Percentiles rank a stretch among this genome's conserved stretches.
Conservation (phyloP, 78 protist species). For the Tieghemostelium lacteum region DNA sequence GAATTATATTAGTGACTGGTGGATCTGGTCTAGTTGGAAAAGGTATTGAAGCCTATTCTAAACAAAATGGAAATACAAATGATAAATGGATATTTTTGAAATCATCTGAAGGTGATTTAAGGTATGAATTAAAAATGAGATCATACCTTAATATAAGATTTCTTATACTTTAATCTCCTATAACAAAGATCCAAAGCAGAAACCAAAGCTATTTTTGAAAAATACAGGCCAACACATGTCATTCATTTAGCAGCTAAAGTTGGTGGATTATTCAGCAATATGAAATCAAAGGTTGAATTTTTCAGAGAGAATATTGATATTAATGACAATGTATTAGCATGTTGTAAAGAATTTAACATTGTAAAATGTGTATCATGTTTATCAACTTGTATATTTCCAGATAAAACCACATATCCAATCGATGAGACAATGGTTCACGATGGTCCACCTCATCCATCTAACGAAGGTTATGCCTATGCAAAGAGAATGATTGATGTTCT, state of each 20-base stretch:
- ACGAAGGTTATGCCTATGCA: conserved; percentile 95
- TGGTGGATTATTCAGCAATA: conserved; percentile 93
- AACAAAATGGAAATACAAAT: not conserved
- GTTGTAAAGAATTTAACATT: conserved; percentile 71
- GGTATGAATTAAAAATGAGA: no score
- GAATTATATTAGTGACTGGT: conserved; percentile 91
- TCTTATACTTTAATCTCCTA: not conserved
- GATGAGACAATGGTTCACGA: conserved; percentile 95
- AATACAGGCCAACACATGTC: conserved; percentile 93
- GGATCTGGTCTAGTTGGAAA: conserved; percentile 95
- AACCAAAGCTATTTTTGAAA: conserved; percentile 80
- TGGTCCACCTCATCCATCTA: conserved; percentile 95
- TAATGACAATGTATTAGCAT: conserved; percentile 89
- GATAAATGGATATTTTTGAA: conserved; percentile 88
- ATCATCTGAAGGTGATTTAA: conserved; percentile 87
- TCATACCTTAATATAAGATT: no score
- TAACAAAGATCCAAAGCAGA: conserved; percentile 20
- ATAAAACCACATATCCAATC: conserved; percentile 95
- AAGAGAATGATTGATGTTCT: conserved; percentile 94
- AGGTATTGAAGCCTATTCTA: conserved; percentile 73
- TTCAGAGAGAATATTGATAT: conserved; percentile 85
- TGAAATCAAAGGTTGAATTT: conserved; percentile 89
- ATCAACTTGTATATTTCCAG: conserved; percentile 97
- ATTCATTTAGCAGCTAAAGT: conserved; percentile 96
- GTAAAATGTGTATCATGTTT: conserved; percentile 90